Evolutionary conservation across 495 filamentous ascomycete species (phyloP).

Genomic region (Pyrenula aspistea): DNA sequence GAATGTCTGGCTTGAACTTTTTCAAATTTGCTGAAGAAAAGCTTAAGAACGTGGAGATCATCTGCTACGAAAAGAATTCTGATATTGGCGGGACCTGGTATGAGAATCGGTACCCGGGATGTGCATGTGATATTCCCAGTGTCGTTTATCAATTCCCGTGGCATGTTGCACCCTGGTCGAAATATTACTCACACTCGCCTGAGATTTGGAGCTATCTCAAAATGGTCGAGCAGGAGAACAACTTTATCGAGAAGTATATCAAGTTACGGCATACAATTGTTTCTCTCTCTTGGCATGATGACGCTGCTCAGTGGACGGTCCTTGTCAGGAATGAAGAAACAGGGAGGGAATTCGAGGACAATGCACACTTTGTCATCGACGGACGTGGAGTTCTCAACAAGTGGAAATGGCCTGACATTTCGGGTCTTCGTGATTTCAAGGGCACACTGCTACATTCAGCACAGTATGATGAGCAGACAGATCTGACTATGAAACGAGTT

Average conservation of each 20-base stretch:
- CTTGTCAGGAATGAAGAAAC: too few relatives aligned
- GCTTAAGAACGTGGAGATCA: constrained; percentile 21
- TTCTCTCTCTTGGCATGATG: constrained; percentile 9
- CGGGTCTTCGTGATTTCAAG: constrained; percentile 30
- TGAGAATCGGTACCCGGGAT: constrained; percentile 50
- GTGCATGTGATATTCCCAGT: constrained; percentile 25
- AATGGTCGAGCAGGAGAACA: constrained; percentile 15
- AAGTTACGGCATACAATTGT: constrained; percentile 7
- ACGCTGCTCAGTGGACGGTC: too few relatives aligned
- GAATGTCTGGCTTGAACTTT: constrained; percentile 25
- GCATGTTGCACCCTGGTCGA: too few relatives aligned
- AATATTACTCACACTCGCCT: constrained; percentile 30
- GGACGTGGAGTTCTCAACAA: constrained; percentile 36
- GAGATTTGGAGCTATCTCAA: constrained; percentile 41
- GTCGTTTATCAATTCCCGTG: constrained; percentile 25
- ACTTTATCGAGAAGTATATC: constrained; percentile 8
- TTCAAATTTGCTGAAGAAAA: constrained; percentile 23
- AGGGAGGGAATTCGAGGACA: constrained; percentile 3
- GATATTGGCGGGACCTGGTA: constrained; percentile 42
- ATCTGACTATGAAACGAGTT: constrained; percentile 36
- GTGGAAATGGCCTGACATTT: constrained; percentile 37
- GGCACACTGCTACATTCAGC: constrained; percentile 45
- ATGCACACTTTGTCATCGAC: constrained; percentile 31
- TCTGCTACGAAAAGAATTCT: constrained; percentile 32
- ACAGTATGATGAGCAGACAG: constrained; percentile 34